phyloP scores from a whole-genome alignment of 1,139 yeast species.

The Kodamaea alishanica region DNA sequence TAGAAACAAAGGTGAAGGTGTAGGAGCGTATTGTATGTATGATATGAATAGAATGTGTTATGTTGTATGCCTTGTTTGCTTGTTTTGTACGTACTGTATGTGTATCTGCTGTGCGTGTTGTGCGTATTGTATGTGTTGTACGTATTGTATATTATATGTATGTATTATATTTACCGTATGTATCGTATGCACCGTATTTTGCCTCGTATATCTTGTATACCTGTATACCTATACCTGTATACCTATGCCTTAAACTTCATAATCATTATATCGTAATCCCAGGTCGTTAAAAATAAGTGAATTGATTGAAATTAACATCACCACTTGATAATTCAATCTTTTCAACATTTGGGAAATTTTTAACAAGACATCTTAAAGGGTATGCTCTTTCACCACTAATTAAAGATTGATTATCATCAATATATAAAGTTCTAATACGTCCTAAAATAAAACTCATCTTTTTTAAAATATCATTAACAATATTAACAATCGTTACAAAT shows the following conservation, averaged over 20 bases:
- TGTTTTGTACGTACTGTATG: too few relatives aligned
- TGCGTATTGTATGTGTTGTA: too few relatives aligned
- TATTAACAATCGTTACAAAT: slow-evolving; percentile 30
- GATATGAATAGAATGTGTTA: too few relatives aligned
- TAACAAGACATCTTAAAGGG: slow-evolving; percentile 29
- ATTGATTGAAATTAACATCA: slow-evolving; percentile 3
- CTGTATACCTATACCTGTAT: not conserved
- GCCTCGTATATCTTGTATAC: too few relatives aligned
- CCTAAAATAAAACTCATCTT: slow-evolving; percentile 34
- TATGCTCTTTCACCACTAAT: slow-evolving; percentile 33
- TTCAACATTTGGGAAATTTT: slow-evolving; percentile 35
- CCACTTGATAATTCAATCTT: slow-evolving; percentile 29
- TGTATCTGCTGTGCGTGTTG: too few relatives aligned
- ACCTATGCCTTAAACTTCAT: not conserved
- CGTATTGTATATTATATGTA: too few relatives aligned
- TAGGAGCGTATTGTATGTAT: too few relatives aligned
- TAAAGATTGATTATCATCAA: slow-evolving; percentile 27
- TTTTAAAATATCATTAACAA: slow-evolving; percentile 36
- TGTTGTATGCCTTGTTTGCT: too few relatives aligned
- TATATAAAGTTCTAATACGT: slow-evolving; percentile 30
- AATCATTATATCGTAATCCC: not conserved
- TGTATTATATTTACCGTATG: too few relatives aligned
- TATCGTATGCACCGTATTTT: too few relatives aligned
- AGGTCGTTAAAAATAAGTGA: slow-evolving; percentile 5
- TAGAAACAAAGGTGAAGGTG: too few relatives aligned